Evolutionary conservation across 2,329 filamentous ascomycete species (phyloP).

Genomic region (Phialophora tarda): DNA sequence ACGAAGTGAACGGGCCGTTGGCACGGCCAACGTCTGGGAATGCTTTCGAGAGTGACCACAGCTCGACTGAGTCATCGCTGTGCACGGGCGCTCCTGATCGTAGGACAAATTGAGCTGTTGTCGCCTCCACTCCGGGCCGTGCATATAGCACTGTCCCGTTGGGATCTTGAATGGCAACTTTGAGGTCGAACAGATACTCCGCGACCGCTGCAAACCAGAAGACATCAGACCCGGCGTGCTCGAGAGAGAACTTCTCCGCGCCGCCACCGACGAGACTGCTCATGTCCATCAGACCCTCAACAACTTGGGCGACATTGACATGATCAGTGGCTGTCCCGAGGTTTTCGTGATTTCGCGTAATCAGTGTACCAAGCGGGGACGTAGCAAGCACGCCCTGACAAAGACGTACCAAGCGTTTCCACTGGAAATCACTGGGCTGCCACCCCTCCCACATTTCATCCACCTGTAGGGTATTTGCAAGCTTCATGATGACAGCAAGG

Average conservation of each 20-base stretch:
- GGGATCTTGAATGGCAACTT: constrained; percentile 7
- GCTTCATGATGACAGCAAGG: constrained; percentile 14
- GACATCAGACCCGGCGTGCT: constrained; percentile 13
- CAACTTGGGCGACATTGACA: constrained; percentile 12
- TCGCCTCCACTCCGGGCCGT: neutral
- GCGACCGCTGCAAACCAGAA: constrained; percentile 25
- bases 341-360: constrained; percentile 1
- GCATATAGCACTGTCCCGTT: neutral
- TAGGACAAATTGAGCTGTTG: constrained; percentile 2
- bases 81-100: constrained; percentile 1
- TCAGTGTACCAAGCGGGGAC: constrained; percentile 16
- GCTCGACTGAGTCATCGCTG: constrained; percentile 5
- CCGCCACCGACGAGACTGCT: constrained; percentile 2
- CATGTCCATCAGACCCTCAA: constrained; percentile 10
- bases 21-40: constrained; percentile 2
- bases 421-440: constrained; percentile 19
- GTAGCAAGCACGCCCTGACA: constrained; percentile 22
- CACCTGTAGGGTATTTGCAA: neutral
- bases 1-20: neutral
- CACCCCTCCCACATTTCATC: constrained; percentile 1
- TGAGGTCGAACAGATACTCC: constrained; percentile 23
- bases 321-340: neutral
- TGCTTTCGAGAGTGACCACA: neutral
- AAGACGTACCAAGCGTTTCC: constrained; percentile 17
- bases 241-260: constrained; percentile 3